Base-by-base conservation (phyloP, 1,284 basidiomycete genomes). In the Ustilago nuda region DNA sequence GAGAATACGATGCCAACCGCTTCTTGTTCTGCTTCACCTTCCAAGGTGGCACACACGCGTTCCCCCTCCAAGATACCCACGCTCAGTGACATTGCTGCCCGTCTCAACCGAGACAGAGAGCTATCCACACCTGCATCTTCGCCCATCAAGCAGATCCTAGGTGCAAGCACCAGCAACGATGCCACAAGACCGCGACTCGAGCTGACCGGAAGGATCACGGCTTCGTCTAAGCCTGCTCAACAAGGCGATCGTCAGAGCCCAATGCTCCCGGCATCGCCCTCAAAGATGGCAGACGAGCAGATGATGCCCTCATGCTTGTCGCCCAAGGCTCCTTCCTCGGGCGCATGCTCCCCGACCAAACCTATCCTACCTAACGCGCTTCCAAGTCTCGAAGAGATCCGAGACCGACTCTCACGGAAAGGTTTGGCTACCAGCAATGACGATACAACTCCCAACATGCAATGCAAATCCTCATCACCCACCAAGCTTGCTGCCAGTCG, bases 381-480 rank as follows among this genome's bases (percentile, higher is more conserved):
- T 35, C 83, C 82, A 0, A 84, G 79, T 53, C 60, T 84, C 12
- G 81, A 82, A 23, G 83, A 83, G 36, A 84, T 84, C 41, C 74
- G 74, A 30, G 79, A 79, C n/a, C 76, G 82, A 0, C 75, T 84
- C 75, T 64, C 72, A 3, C 71, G 61, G 8, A 82, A 82, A 56
- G 72, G 70, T 17, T 33, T 74, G 30, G 8, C 58, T 19, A 17
- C 48, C 5, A 12, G 32, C 4, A 56, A 41, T 15, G 53, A 61
- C 4, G 48, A 56, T 5, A 19, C 35, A 3, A 66, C 52, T n/a
- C 41, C 66, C 2, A 57, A 45, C 32, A 17, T 41, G 19, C 27
- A 48, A 0, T 41, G 19, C 2, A 48, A 52, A 6, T 56, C 72
- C 8, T 13, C 60, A 2, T 72, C 70, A 32, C 70, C 70, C 15